Base-by-base conservation (phyloP, 257 asterid genomes). In the Capsicum chinense region DNA sequence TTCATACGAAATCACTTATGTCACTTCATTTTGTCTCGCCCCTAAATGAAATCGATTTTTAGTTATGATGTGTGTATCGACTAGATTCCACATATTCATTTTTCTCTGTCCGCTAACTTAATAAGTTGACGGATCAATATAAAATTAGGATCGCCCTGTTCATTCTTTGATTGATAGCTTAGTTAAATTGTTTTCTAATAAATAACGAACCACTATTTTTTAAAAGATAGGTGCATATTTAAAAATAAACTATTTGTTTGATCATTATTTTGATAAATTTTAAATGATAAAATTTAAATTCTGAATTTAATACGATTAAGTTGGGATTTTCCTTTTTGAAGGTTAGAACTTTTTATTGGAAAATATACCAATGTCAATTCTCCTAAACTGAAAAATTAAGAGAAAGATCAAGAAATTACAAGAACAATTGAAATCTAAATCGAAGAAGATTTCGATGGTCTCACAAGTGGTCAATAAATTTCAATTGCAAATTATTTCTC, bases 11-110 rank as follows among this genome's bases (percentile, higher is more conserved):
- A 33, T 0, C 15, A 0, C 3, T 8, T 1, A 0, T 67, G 12
- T 2, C 0, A 8, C 1, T 9, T 0, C 2, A 35, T 35, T 66
- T 67, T 35, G 6, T 35, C 21, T 0, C 9, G 3, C 7, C 4
- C 4, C 44, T 35, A 35, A 59, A 59, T 17, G 5, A 7, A 59
- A 59, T 35, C 3, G 7, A 5, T 66, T 11, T 66, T 15, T 66
- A 67, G 2, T 39, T 67, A 3, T 7, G 12, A 7, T 33, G 42
- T 4, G 1, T 0, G 11, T 0, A 0, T 0, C 0, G 0, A 13
- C 5, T 6, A 0, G 11, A 14, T 9, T 67, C 42, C 15, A 4
- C 6, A 6, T 0, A 13, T 3, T 2, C 17, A 37, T 6, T 67
- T 17, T 35, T 35, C 21, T 35, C 1, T 19, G 0, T 0, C 4